phyloP scores from a whole-genome alignment of 805 yeast species.

The Teunomyces barrocoloradensis region DNA sequence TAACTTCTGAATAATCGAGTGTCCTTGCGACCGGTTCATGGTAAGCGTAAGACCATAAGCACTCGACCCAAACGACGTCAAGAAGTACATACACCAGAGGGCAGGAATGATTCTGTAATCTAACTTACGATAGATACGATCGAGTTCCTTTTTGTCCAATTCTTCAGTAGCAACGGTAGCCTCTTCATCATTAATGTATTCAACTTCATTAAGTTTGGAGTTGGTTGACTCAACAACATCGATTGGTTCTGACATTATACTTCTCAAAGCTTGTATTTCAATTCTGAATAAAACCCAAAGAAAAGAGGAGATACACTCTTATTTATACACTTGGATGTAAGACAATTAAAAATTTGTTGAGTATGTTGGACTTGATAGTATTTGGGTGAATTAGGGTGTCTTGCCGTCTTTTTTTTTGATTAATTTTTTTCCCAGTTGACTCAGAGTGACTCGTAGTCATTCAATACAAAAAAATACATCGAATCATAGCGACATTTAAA shows the following conservation, averaged over 20 bases:
- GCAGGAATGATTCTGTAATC: slow-evolving; percentile 79
- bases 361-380: background rate
- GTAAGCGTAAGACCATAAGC: slow-evolving; percentile 80
- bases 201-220: background rate
- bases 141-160: slow-evolving; percentile 34
- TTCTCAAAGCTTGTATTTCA: too few species aligned
- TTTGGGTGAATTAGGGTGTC: background rate
- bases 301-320: background rate
- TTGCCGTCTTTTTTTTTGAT: too few species aligned
- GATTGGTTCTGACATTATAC: background rate
- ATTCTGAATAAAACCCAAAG: background rate
- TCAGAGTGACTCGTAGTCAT: slow-evolving; percentile 7
- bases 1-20: slow-evolving; percentile 56
- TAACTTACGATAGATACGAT: slow-evolving; percentile 56
- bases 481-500: background rate
- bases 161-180: slow-evolving; percentile 5
- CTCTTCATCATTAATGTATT: slow-evolving; percentile 10
- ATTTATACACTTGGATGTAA: background rate
- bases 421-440: slow-evolving; percentile 1
- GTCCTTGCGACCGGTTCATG: slow-evolving; percentile 64
- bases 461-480: background rate
- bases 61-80: slow-evolving; percentile 73
- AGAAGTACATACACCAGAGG: slow-evolving; percentile 73
- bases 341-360: background rate
- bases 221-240: background rate